These are phyloP conservation scores for Phenoliferia sp. DNA, from an alignment of 1,284 basidiomycete species.

Conservation along the genomic window DNA sequence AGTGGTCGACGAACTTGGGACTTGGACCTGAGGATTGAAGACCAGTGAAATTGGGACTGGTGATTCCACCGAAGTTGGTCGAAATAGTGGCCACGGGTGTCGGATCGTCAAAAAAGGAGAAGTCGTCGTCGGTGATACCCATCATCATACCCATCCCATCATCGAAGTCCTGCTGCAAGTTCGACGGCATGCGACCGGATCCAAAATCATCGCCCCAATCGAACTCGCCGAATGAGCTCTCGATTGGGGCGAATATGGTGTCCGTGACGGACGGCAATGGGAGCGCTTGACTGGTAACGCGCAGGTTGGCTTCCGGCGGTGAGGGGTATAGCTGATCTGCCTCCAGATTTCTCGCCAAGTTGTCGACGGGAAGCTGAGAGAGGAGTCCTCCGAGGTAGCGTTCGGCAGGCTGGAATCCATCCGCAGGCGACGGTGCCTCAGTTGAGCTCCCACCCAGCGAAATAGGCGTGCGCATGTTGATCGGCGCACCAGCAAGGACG, in stretches of 20 bases:
- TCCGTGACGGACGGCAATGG: not conserved
- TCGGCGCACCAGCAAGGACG: conserved; percentile 14
- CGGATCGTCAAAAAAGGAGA: conserved; percentile 37
- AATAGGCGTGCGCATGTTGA: conserved; percentile 32
- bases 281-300: not conserved
- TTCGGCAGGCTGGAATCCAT: conserved; percentile 5
- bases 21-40: conserved; percentile 10
- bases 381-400: not conserved
- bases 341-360: not conserved
- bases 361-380: not conserved
- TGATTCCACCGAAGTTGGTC: not conserved
- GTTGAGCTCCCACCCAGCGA: conserved; percentile 24
- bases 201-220: conserved; percentile 32
- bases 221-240: conserved; percentile 19
- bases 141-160: conserved; percentile 25
- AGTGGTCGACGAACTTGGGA: conserved; percentile 27
- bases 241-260: conserved; percentile 11
- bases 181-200: not conserved
- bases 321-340: conserved; percentile 25
- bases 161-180: conserved; percentile 12
- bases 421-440: conserved; percentile 29
- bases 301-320: conserved; percentile 13
- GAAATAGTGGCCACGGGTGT: conserved; percentile 6
- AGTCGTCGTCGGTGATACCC: conserved; percentile 37
- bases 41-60: not conserved